Conservation (phyloP, 1,284 basidiomycete genomes). For the Schizophyllum amplum region DNA sequence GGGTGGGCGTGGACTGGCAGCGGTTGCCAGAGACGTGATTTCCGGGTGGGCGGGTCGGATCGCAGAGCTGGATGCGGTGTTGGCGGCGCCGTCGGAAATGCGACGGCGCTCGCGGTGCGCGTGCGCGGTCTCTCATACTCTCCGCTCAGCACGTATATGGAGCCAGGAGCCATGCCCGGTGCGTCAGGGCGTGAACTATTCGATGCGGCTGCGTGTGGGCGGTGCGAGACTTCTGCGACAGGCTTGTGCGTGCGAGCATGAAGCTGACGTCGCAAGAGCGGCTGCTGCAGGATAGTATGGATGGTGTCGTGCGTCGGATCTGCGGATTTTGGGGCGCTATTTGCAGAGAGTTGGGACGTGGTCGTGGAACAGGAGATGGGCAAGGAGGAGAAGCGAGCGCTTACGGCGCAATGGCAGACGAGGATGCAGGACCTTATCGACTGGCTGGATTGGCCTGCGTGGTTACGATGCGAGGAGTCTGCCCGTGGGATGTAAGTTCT, state of each 20-base stretch:
- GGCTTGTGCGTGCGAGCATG: constrained; percentile 7
- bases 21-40: constrained; percentile 10
- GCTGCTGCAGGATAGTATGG: constrained; percentile 11
- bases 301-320: constrained; percentile 12
- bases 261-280: constrained; percentile 14
- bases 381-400: too few relatives aligned
- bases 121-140: constrained; percentile 13
- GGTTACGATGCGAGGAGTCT: constrained; percentile 15
- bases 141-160: constrained; percentile 15
- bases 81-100: constrained; percentile 9
- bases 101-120: constrained; percentile 7
- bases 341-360: constrained; percentile 13
- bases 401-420: constrained; percentile 8
- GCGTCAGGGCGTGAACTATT: constrained; percentile 15
- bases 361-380: neutral
- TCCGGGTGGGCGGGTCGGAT: constrained; percentile 15
- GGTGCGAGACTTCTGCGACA: constrained; percentile 13
- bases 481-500: constrained; percentile 14
- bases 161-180: constrained; percentile 10
- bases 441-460: constrained; percentile 16
- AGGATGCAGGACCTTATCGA: constrained; percentile 8
- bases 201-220: constrained; percentile 12
- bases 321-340: constrained; percentile 16
- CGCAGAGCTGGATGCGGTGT: constrained; percentile 11
- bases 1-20: constrained; percentile 13